Base-by-base conservation (phyloP, 306 rosid genomes). In the Begonia loranthoides region DNA sequence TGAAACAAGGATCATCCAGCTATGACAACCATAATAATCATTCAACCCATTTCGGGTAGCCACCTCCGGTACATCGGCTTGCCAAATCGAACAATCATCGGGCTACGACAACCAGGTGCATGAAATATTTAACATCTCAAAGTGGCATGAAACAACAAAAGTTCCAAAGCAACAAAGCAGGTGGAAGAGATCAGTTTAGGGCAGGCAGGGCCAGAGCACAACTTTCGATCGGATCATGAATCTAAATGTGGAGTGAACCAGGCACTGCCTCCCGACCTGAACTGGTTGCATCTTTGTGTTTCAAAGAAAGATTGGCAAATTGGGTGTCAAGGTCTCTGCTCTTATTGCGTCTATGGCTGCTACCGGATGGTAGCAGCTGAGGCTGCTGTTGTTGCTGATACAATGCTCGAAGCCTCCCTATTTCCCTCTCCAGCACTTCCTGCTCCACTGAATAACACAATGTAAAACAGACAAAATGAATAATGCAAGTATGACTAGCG, bases 311-410 rank as follows among this genome's bases (percentile, higher is more conserved):
- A 64, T 75, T 82, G 38, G 89, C 70, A 55, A 87, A 75, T 67
- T 87, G 96, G 57, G 94, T 75, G 40, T 87, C 94, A 5, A 82
- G 82, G 79, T 87, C 96, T 65, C 78, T 69, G 89, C 96, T 82
- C 66, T 71, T 82, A 15, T 76, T 50, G 70, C 94, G 89, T 61
- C 89, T 75, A 45, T 75, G 87, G 72, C 94, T 77, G 36, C 36
- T 28, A 28, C 9, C 9, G 6, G 76, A 72, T 49, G 96, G 73
- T 60, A 81, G 80, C 66, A 57, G 84, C 50, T 71, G 94, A 15
- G 62, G 11, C 16, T 48, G 64, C 41, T 59, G 50, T 10, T 60
- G 64, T 19, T 21, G 77, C 12, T 54, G 72, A 33, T 72, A 64
- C 22, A 65, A 16, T 22, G 43, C 50, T 55, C 61, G 21, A 17